phyloP scores from a whole-genome alignment of 2,329 filamentous ascomycete genomes.

The Chalara sp. region DNA sequence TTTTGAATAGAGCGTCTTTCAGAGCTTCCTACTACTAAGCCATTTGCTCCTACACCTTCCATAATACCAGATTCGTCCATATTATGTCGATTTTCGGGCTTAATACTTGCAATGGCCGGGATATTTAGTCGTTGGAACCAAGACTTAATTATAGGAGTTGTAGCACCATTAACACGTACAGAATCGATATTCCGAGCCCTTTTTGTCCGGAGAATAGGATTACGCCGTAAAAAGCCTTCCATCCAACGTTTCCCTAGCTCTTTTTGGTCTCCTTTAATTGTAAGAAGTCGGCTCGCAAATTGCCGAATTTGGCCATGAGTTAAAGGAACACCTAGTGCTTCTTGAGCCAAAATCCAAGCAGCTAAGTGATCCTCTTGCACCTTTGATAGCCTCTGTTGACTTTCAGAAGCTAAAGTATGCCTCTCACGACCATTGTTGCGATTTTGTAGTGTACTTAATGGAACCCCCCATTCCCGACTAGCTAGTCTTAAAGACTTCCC shows the following conservation, averaged over 20 bases:
- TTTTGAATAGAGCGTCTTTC: conserved; percentile 2
- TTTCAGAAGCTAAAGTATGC: not conserved
- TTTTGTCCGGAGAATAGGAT: conserved; percentile 3
- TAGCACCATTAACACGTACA: conserved; percentile 2
- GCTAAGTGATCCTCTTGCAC: not conserved
- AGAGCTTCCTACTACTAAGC: not conserved
- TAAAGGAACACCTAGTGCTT: not conserved
- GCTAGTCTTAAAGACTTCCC: not conserved
- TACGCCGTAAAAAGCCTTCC: not conserved
- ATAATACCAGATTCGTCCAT: conserved; percentile 6
- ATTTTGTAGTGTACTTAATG: not conserved
- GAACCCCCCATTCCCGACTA: not conserved
- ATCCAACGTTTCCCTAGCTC: not conserved
- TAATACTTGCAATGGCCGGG: not conserved
- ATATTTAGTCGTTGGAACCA: conserved; percentile 1
- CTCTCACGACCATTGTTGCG: not conserved
- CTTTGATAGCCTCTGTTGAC: not conserved
- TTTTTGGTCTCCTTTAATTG: not conserved
- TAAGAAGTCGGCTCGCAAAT: not conserved
- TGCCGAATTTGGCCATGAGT: not conserved
- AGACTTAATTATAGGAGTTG: conserved; percentile 1
- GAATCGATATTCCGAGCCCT: conserved; percentile 1
- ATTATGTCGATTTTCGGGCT: conserved; percentile 4
- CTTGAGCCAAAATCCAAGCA: not conserved
- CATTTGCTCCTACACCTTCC: conserved; percentile 1